Evolutionary conservation across 1,284 basidiomycete genomes (phyloP), one percentile per base, ranked within the genome.

Genomic region (Ganoderma multipileum): DNA sequence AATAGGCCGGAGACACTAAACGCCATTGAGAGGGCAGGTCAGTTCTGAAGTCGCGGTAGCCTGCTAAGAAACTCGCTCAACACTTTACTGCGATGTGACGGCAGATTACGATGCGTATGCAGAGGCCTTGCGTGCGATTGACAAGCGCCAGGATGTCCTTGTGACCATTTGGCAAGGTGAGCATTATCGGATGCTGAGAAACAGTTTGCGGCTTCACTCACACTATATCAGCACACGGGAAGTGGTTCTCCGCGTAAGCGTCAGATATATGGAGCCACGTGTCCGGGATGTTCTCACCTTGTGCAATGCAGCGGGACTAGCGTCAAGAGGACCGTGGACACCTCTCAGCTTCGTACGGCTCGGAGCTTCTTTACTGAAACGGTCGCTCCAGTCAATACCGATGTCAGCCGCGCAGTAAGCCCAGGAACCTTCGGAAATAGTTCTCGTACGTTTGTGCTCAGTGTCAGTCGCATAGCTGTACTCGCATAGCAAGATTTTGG

Each of bases 191-290:
- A 39, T 50, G 30, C 33, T 42, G 26, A 20, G 41, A 11, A 20
- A 50, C 9, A 36, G 23, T 20, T 0, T 33, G 9, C 5, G n/a
- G 28, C 33, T 12, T 12, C 47, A n/a, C 12, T 62, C 14, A 58
- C 44, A 18, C n/a, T 7, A 1, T 3, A 28, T 39, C 64, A 91
- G 91, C 89, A 9, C 88, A 82, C 44, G 91, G 90, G 1, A 85
- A 82, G 67, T 92, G 89, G 89, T 92, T 92, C 77, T 92, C 89
- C 80, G 85, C 91, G 91, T 92, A 76, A 76, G 89, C 79, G 20
- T 61, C 38, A 47, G 23, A 26, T 52, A 38, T 36, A 14, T 33
- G 18, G 18, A 23, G 23, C 23, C 20, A 39, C 23, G 20, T 23
- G 30, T 26, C n/a, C 5, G 6, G 36, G 11, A 38, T 14, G 7